A percentile compares a stretch with the other conserved stretches of the same genome.
These are phyloP conservation scores for Phyllosticta paracitricarpa DNA, from an alignment of 2,329 filamentous ascomycete genomes.

Conservation along the genomic window DNA sequence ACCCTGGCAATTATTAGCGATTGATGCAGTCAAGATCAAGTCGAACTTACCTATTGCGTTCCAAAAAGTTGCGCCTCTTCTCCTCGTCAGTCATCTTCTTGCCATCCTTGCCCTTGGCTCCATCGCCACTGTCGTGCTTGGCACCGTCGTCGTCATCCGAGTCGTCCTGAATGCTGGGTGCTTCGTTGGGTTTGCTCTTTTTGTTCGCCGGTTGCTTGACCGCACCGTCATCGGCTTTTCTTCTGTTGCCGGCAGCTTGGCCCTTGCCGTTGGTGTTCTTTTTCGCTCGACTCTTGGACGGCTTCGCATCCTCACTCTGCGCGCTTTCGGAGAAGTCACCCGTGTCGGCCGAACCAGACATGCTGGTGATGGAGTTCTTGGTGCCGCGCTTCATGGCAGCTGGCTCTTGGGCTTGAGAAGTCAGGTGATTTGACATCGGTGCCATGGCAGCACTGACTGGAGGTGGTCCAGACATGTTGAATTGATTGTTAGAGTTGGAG, in stretches of 20 bases:
- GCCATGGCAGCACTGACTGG: conserved; percentile 29
- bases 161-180: conserved; percentile 32
- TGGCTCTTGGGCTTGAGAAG: conserved; percentile 35
- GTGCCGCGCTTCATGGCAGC: conserved; percentile 32
- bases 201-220: conserved; percentile 60
- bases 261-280: conserved; percentile 26
- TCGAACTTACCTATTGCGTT: conserved; percentile 73
- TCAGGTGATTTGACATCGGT: conserved; percentile 38
- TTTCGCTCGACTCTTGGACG: conserved; percentile 41
- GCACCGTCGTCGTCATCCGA: conserved; percentile 33
- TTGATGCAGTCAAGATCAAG: background rate
- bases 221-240: conserved; percentile 66
- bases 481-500: conserved; percentile 40
- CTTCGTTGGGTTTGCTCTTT: conserved; percentile 55
- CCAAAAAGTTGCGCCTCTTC: conserved; percentile 95
- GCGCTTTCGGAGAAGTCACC: conserved; percentile 65
- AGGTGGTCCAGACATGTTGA: conserved; percentile 34
- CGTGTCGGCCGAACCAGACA: conserved; percentile 39
- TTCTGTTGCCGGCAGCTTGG: conserved; percentile 37
- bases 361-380: conserved; percentile 49
- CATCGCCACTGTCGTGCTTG: conserved; percentile 23
- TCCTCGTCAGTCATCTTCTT: conserved; percentile 98
- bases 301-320: conserved; percentile 52
- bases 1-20: conserved; percentile 51
- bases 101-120: conserved; percentile 38